Evolutionary conservation across 1,139 yeast genomes (phyloP).

Genomic region (Saccharomyces hybrid): DNA sequence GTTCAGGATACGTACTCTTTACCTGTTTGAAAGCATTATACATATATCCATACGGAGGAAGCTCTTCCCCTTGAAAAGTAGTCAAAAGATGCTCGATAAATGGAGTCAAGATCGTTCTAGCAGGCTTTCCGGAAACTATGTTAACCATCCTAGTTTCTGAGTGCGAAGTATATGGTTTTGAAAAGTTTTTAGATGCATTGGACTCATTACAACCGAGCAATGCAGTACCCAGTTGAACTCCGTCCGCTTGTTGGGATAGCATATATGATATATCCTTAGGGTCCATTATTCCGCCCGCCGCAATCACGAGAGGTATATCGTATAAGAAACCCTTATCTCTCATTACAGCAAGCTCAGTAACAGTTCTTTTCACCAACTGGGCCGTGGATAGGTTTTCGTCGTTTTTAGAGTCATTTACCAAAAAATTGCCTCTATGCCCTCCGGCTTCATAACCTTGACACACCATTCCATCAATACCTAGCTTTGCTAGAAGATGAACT

Average conservation of each 20-base stretch:
- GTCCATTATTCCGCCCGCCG: slow-evolving; percentile 44
- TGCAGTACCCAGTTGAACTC: slow-evolving; percentile 43
- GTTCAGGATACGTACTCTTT: slow-evolving; percentile 5
- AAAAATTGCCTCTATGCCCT: slow-evolving; percentile 46
- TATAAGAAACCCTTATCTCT: background rate
- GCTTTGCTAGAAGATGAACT: slow-evolving; percentile 27
- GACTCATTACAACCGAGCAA: slow-evolving; percentile 38
- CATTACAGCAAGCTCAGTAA: slow-evolving; percentile 22
- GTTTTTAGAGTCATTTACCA: slow-evolving; percentile 16
- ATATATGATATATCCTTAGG: slow-evolving; percentile 27
- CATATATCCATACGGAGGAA: slow-evolving; percentile 37
- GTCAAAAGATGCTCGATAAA: slow-evolving; percentile 10
- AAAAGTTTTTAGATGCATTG: slow-evolving; percentile 13
- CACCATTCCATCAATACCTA: slow-evolving; percentile 38
- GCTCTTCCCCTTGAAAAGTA: slow-evolving; percentile 10
- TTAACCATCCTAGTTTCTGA: background rate
- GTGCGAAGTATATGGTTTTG: slow-evolving; percentile 30
- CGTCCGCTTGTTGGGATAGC: slow-evolving; percentile 38
- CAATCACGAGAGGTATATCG: slow-evolving; percentile 32
- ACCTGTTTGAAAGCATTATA: slow-evolving; percentile 35
- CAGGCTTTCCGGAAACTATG: background rate
- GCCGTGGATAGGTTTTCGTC: slow-evolving; percentile 37
- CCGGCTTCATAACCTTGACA: slow-evolving; percentile 51
- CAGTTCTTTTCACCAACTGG: slow-evolving; percentile 29
- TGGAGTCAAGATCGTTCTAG: background rate